Evolutionary conservation across 2,329 filamentous ascomycete species (phyloP).

Genomic region (Neofusicoccum sp.): DNA sequence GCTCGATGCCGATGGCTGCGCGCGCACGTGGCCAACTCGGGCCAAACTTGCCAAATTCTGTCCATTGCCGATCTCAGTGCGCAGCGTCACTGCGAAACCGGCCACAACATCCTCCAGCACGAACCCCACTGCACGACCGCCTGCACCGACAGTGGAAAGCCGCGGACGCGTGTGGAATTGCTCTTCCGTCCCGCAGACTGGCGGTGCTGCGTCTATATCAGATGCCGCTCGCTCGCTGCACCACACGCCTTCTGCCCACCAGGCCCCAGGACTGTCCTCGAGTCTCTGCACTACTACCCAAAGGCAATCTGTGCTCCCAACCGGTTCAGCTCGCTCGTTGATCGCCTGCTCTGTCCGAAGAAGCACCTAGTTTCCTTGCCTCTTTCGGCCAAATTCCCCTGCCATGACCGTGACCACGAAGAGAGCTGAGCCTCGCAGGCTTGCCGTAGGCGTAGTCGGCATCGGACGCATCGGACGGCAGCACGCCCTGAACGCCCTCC

Average conservation of each 20-base stretch:
- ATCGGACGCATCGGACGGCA: conserved; percentile 58
- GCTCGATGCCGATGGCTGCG: not conserved
- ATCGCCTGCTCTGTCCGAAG: not conserved
- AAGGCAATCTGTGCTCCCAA: not conserved
- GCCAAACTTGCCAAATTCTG: not conserved
- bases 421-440: conserved; percentile 24
- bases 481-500: conserved; percentile 54
- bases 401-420: not conserved
- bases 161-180: not conserved
- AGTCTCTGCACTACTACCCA: not conserved
- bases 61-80: not conserved
- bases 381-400: not conserved
- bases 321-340: not conserved
- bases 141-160: not conserved
- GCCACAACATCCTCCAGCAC: not conserved
- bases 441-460: conserved; percentile 51
- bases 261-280: not conserved
- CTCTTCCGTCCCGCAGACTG: not conserved
- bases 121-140: not conserved
- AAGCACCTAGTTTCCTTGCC: not conserved
- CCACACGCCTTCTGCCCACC: not conserved
- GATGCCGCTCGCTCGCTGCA: not conserved
- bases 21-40: not conserved
- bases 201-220: not conserved
- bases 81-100: not conserved